Evolutionary conservation across 1,284 basidiomycete species (phyloP), one percentile per base, ranked within the genome.

Genomic region (Apiotrichum gracile): DNA sequence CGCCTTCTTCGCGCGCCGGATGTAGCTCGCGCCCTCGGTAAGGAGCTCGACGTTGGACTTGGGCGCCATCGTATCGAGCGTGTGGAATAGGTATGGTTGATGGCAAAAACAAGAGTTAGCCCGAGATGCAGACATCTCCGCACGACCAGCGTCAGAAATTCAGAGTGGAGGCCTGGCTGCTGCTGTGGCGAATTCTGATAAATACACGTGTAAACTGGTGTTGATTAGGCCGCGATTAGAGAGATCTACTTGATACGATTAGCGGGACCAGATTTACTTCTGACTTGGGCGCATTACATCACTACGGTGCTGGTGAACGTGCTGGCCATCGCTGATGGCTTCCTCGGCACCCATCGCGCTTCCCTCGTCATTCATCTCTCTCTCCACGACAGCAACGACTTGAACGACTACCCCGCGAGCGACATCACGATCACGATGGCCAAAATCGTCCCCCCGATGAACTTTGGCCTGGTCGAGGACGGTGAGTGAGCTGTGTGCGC

Each of bases 381-480:
- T 17, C 39, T 25, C 45, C 14, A 29, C 26, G 3, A 10, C 40
- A 22, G 2, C 29, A 25, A 35, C 38, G 8, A 12, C 35, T n/a
- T n/a, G 4, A n/a, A 17, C 35, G 19, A 37, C 12, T 14, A 31
- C 12, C 31, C 31, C n/a, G n/a, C n/a, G n/a, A n/a, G n/a, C n/a
- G n/a, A n/a, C n/a, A n/a, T n/a, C n/a, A n/a, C n/a, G n/a, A n/a
- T n/a, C 7, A 34, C 35, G 37, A 73, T 73, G 72, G 72, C 70
- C 31, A 72, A 72, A 57, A 71, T 69, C 16, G 77, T 80, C 19
- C 78, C 78, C 27, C 78, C 78, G 13, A 75, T 78, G 54, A 79
- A 79, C 63, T 80, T 78, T 52, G 79, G 79, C 31, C 69, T 78
- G 61, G 78, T 79, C 47, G 78, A 79, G 64, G 78, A 79, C 53